phyloP scores from a whole-genome alignment of 768 basidiomycete species.

The Suillus decipiens region DNA sequence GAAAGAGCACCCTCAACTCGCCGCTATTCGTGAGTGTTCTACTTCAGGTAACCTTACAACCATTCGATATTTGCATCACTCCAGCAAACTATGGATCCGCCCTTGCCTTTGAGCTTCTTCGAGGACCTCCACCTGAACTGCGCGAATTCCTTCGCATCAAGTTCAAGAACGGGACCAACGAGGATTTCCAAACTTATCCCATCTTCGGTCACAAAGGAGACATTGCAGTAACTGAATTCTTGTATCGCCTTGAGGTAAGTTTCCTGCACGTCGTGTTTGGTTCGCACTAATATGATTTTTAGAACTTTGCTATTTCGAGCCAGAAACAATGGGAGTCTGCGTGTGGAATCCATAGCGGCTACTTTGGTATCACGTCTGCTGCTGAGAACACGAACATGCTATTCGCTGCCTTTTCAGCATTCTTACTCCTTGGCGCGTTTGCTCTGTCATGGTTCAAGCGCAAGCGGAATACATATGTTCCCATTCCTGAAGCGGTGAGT shows the following conservation, averaged over 20 bases:
- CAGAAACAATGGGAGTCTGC: conserved; percentile 43
- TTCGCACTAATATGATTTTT: neutral
- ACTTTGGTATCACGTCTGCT: conserved; percentile 15
- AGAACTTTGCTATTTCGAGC: conserved; percentile 40
- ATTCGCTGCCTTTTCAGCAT: conserved; percentile 11
- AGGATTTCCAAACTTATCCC: conserved; percentile 60
- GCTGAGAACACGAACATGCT: conserved; percentile 8
- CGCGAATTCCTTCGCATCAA: conserved; percentile 81
- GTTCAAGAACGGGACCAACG: conserved; percentile 77
- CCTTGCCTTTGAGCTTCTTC: conserved; percentile 72
- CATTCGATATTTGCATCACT: conserved; percentile 1
- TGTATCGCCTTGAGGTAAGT: conserved; percentile 76
- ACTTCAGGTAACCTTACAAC: neutral
- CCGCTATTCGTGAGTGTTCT: conserved; percentile 62
- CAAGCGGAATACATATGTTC: conserved; percentile 15
- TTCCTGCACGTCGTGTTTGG: neutral
- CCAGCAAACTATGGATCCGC: conserved; percentile 74
- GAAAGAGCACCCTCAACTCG: conserved; percentile 51
- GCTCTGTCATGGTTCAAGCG: conserved; percentile 18
- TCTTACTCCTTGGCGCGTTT: conserved; percentile 17
- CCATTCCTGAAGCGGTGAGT: conserved; percentile 19
- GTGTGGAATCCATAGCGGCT: conserved; percentile 35
- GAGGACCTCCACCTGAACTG: conserved; percentile 70
- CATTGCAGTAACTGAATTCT: conserved; percentile 80
- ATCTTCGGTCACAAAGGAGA: conserved; percentile 72